Base-by-base conservation (phyloP, 192 early-diverging fungal genomes). In the Obelidium mucronatum region DNA sequence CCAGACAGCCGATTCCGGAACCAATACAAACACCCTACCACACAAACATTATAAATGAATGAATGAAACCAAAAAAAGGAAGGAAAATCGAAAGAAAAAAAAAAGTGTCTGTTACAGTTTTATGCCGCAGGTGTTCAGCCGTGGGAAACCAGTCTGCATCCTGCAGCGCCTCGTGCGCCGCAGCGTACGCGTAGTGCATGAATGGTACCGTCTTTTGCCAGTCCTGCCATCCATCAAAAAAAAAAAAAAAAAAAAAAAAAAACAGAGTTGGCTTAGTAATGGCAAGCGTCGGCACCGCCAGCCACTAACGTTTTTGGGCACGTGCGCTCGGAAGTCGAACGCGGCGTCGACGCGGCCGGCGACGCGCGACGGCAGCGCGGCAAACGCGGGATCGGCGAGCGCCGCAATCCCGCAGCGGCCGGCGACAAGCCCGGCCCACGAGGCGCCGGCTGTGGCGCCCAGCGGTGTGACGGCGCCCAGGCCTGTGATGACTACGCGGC, bases 401-500 rank as follows among this genome's bases (percentile, higher is more conserved):
- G 93, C 93, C 33, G 88, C 84, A 56, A 98, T 89, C 19, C 96
- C 97, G 75, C 91, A 94, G 30, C 87, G 71, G 1, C 88, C 89
- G 6, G 88, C 87, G 37, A 97, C 63, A 31, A 98, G 84, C 65
- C 81, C 86, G 22, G 79, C 75, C 96, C 96, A 98, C 0, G 87
- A 84, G 28, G 83, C 78, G 6, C 36, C 78, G 19, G 92, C 90
- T 62, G 94, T 93, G 1, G 89, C 88, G 54, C 92, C 95, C 19
- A 98, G 85, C 1, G 97, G 97, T 24, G 95, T 95, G 36, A 98
- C 93, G 22, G 96, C 83, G 4, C 97, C 97, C 3, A 98, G 86
- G 3, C 97, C 97, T 24, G 97, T 98, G 15, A 98, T 95, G 2
- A 96, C 97, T 1, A 98, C 97, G n/a, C 95, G 84, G 40, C 69